These are phyloP conservation scores for Hypericum perforatum DNA, from an alignment of 345 rosid genomes.

Conservation along the genomic window DNA sequence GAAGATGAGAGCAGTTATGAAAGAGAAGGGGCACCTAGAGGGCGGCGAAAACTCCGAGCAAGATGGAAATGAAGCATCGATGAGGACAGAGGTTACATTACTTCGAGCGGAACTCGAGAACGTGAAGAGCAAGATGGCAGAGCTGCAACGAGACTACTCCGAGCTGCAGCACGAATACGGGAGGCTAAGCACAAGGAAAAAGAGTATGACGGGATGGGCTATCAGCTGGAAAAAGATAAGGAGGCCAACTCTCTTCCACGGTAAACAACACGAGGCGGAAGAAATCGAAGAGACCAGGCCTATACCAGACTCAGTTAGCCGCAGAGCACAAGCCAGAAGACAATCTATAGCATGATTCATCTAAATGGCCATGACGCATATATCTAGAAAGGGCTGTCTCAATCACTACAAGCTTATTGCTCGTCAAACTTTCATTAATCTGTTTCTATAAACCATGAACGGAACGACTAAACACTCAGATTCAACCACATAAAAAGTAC, in stretches of 20 bases:
- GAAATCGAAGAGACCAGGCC: constrained; percentile 23
- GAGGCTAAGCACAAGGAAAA: constrained; percentile 42
- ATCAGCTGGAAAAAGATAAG: constrained; percentile 46
- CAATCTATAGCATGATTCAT: constrained; percentile 32
- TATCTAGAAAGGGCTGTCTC: too few species aligned
- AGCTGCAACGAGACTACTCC: constrained; percentile 50
- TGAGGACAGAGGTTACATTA: constrained; percentile 35
- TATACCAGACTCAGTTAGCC: constrained; percentile 16
- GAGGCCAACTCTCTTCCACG: constrained; percentile 28
- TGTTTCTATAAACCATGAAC: too few species aligned
- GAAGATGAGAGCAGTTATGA: constrained; percentile 63
- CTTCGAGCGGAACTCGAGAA: constrained; percentile 54
- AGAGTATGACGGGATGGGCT: constrained; percentile 27
- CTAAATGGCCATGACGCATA: too few species aligned
- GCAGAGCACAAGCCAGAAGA: constrained; percentile 26
- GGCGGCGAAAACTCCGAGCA: constrained; percentile 30
- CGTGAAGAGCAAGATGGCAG: constrained; percentile 45
- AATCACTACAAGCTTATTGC: too few species aligned
- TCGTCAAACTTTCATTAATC: too few species aligned
- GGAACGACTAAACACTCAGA: too few species aligned
- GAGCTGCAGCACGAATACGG: constrained; percentile 57
- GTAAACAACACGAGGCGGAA: constrained; percentile 28
- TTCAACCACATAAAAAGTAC: too few species aligned
- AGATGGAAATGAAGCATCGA: constrained; percentile 31
- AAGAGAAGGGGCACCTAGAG: constrained; percentile 38